Evolutionary conservation across 2,329 filamentous ascomycete species (phyloP).

Genomic region (Plectosphaerella sp.): DNA sequence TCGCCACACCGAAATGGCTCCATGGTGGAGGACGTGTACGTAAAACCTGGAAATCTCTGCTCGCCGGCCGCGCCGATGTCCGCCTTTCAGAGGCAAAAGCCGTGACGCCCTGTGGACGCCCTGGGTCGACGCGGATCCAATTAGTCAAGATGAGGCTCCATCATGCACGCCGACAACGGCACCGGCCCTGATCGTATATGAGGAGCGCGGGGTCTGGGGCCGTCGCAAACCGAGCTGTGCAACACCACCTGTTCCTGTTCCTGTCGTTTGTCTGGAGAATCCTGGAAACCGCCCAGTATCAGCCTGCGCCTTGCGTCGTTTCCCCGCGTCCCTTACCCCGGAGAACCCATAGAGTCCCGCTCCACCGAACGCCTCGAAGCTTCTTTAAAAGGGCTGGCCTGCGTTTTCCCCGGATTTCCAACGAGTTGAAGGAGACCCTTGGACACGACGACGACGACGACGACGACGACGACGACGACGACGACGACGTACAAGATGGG

Average conservation of each 20-base stretch:
- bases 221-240: not conserved
- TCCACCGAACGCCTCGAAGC: not conserved
- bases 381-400: not conserved
- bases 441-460: not conserved
- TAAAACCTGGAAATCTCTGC: not conserved
- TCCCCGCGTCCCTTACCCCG: not conserved
- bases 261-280: not conserved
- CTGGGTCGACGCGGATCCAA: not conserved
- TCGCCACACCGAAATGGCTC: not conserved
- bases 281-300: not conserved
- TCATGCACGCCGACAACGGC: not conserved
- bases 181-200: not conserved
- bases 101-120: not conserved
- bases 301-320: not conserved
- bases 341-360: not conserved
- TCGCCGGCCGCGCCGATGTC: not conserved
- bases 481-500: slow-evolving; percentile 4
- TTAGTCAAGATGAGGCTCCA: not conserved
- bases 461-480: not conserved
- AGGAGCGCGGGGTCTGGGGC: not conserved
- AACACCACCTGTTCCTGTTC: not conserved
- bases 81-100: not conserved
- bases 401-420: not conserved
- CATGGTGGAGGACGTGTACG: not conserved
- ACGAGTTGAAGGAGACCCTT: not conserved